phyloP scores from a whole-genome alignment of 257 asterid genomes.

The Nicotiana obtusifolia region DNA sequence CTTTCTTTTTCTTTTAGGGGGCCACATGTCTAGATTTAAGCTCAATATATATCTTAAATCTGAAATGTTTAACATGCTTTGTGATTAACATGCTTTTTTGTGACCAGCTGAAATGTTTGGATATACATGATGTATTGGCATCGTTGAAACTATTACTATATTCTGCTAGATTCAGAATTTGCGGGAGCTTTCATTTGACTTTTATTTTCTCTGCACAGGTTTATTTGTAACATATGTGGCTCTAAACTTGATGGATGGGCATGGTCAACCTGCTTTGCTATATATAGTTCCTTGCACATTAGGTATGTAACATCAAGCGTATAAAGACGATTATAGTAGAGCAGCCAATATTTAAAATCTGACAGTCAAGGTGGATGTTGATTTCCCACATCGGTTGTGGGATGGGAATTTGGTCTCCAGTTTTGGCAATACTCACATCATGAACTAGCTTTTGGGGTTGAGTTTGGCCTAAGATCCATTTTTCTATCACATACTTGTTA shows the following conservation, averaged over 20 bases:
- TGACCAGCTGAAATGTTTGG: neutral
- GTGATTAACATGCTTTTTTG: neutral
- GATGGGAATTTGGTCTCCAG: too few species aligned
- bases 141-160: neutral
- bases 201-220: constrained; percentile 35
- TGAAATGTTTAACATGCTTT: too few species aligned
- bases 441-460: too few species aligned
- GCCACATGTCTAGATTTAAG: neutral
- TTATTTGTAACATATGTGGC: constrained; percentile 87
- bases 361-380: neutral
- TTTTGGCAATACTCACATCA: too few species aligned
- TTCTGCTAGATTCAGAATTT: neutral
- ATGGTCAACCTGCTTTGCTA: constrained; percentile 95
- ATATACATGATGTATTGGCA: neutral
- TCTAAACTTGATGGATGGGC: constrained; percentile 91
- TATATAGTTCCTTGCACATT: constrained; percentile 94
- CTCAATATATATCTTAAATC: neutral
- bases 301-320: constrained; percentile 35
- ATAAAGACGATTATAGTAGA: neutral
- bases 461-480: too few species aligned
- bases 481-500: too few species aligned
- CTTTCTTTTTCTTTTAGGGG: neutral
- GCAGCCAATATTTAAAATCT: neutral
- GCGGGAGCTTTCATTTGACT: neutral
- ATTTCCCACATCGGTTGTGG: too few species aligned